Evolutionary conservation across 345 rosid species (phyloP), one percentile per base, ranked within the genome.

Genomic region (Populus alba): DNA sequence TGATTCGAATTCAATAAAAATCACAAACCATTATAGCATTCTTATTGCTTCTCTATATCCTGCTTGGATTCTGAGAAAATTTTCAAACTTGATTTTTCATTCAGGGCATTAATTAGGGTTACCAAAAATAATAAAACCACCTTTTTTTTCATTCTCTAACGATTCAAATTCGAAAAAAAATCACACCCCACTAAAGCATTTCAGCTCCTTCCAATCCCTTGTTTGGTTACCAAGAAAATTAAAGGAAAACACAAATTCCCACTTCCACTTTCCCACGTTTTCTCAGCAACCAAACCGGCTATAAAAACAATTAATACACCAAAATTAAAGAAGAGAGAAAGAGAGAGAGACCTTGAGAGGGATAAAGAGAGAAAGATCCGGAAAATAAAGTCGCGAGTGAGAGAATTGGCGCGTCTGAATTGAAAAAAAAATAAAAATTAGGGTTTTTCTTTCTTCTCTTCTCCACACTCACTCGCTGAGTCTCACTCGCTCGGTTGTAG

Each of bases 331-430:
- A 2, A 22, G 47, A 61, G 53, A 59, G 57, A 41, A 51, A 16
- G 51, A 57, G 38, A 63, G 33, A 41, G 69, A 41, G 18, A 62
- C 70, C 59, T 71, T 47, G 57, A 49, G 20, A 37, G 63, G 22
- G 12, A 17, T 18, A 39, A 6, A 61, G 47, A 39, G 57, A 41
- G 18, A 43, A 61, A 59, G 51, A 38, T 43, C 12, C 29, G 41
- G 75, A 15, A 57, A 20, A 59, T 73, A 61, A 53, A 38, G 76
- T 57, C 27, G 76, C 55, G 76, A 61, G 68, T 59, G 76, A 15
- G 66, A 25, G 33, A 8, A 15, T 59, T 27, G 76, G 68, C 57
- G 68, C 76, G 76, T 73, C 63, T 61, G 59, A 38, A 23, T 55
- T n/a, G 29, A n/a, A 57, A 74, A 18, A 18, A 57, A 10, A 29